Evolutionary conservation across 2,329 filamentous ascomycete genomes (phyloP).

Genomic region (Blastomyces parvus): DNA sequence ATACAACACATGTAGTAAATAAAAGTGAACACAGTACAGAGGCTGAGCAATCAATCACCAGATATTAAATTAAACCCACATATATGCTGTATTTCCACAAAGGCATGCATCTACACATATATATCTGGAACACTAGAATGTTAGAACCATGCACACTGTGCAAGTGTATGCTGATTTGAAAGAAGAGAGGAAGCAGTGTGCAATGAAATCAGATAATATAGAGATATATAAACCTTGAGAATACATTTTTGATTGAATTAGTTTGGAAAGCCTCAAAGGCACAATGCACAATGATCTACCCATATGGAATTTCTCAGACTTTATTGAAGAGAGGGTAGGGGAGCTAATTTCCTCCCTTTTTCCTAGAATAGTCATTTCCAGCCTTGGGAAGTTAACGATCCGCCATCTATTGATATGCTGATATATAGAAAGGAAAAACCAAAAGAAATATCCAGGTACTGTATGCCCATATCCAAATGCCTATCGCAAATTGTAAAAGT

Average conservation of each 20-base stretch:
- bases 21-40: neutral
- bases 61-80: neutral
- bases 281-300: neutral
- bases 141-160: neutral
- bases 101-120: neutral
- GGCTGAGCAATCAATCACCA: neutral
- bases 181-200: no score
- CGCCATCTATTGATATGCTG: neutral
- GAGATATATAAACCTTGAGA: neutral
- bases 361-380: neutral
- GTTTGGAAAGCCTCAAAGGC: neutral
- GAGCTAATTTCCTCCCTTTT: neutral
- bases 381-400: neutral
- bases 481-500: neutral
- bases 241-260: neutral
- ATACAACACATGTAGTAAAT: no score
- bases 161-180: neutral
- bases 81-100: neutral
- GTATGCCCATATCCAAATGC: neutral
- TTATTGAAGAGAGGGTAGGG: neutral
- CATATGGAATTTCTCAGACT: neutral
- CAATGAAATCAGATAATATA: no score
- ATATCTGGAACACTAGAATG: neutral
- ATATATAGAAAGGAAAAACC: neutral
- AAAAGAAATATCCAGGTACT: neutral